Evolutionary conservation across 257 asterid genomes (phyloP), one percentile per base, ranked within the genome.

Genomic region (Cruciata laevipes): DNA sequence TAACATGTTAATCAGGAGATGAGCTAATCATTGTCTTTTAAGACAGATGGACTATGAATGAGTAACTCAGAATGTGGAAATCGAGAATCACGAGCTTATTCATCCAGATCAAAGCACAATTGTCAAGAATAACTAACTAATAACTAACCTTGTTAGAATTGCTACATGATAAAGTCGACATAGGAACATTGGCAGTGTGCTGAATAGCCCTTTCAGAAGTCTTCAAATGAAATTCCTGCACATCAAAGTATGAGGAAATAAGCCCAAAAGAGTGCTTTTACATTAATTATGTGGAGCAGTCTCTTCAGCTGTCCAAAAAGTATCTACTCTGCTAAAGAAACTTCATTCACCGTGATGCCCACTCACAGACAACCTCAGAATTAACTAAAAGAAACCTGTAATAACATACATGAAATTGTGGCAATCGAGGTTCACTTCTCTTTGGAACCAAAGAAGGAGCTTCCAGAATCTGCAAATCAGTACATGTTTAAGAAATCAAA

Each of bases 181-280:
- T 69, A 66, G 79, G 63, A 78, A 70, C 71, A 17, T 81, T 79
- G 21, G 91, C 81, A 77, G 80, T 68, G 73, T 89, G 90, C 61
- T 83, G 90, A 70, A 64, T 71, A 63, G 96, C 96, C 85, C 97
- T 92, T 85, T 83, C 97, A 49, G 85, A 82, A 5, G 96, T 92
- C 83, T 83, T 89, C 78, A 92, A 81, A 76, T 83, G 89, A 81
- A 89, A 92, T 81, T 89, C 98, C 98, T 87, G 82, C 58, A 38
- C 80, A 77, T 77, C 77, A 70, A 80, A 23, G 30, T 65, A 40
- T 70, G 49, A 75, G 12, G 40, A 74, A 63, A 63, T 51, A 66
- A 74, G 53, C 21, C 13, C 21, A 30, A 38, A 44, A 70, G 8
- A 47, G 11, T 51, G 1, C 32, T 30, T 42, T 51, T 4, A 60